phyloP scores from a whole-genome alignment of 1,284 basidiomycete species.

The Polyporus tsugae region DNA sequence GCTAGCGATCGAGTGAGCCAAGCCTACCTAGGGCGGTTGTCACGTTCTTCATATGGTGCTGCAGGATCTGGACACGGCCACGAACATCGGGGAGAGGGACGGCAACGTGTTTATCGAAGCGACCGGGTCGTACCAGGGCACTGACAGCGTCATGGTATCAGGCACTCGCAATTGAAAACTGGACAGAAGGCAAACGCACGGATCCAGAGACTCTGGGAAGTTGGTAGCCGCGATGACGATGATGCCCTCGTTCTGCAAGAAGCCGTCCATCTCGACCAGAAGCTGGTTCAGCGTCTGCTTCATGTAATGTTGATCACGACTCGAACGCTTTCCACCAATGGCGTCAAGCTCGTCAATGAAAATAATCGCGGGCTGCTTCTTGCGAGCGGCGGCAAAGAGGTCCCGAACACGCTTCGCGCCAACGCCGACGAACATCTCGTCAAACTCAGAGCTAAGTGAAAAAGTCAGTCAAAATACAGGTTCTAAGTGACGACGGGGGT shows the following conservation, averaged over 20 bases:
- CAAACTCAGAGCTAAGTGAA: constrained; percentile 86
- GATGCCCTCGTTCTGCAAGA: constrained; percentile 89
- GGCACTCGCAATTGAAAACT: constrained; percentile 1
- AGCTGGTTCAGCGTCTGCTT: constrained; percentile 95
- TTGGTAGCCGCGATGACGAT: constrained; percentile 97
- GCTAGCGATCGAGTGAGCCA: constrained; percentile 9
- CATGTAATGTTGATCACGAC: constrained; percentile 89
- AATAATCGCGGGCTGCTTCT: constrained; percentile 94
- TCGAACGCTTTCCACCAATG: constrained; percentile 91
- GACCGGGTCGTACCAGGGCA: constrained; percentile 91
- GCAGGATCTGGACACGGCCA: constrained; percentile 88
- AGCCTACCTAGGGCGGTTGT: constrained; percentile 64
- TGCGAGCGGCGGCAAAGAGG: constrained; percentile 93
- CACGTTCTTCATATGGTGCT: constrained; percentile 89
- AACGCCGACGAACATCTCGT: constrained; percentile 97
- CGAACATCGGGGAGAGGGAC: constrained; percentile 90
- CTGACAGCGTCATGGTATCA: constrained; percentile 21
- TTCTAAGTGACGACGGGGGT: not conserved
- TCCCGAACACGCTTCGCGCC: constrained; percentile 97
- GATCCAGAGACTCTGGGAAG: constrained; percentile 91
- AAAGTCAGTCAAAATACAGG: not conserved
- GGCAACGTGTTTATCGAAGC: constrained; percentile 92
- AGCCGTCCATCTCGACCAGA: constrained; percentile 95
- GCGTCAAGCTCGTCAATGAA: constrained; percentile 96
- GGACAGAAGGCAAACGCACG: constrained; percentile 54